Evolutionary conservation across 2,329 filamentous ascomycete species (phyloP).

Genomic region (Thielaviopsis punctulata): DNA sequence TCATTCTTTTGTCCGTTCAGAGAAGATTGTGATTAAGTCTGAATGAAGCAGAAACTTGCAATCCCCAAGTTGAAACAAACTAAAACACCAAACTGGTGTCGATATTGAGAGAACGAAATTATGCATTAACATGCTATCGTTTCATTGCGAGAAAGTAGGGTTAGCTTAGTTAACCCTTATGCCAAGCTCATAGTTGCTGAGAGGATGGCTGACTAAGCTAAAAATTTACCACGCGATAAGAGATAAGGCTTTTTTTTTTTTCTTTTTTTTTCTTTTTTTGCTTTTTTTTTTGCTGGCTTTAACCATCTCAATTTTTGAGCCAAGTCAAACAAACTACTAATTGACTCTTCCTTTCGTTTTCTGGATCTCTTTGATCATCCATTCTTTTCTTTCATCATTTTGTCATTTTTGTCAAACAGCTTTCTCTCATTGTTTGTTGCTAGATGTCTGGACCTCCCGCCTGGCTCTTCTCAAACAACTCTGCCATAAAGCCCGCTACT

Average conservation of each 20-base stretch:
- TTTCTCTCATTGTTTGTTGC: neutral
- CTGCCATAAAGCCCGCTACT: slow-evolving; percentile 14
- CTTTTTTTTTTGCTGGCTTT: neutral
- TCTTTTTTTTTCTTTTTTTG: neutral
- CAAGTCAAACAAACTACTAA: neutral
- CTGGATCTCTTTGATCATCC: neutral
- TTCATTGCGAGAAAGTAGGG: too few species aligned
- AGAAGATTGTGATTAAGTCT: too few species aligned
- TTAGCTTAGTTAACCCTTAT: too few species aligned
- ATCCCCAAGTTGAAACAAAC: too few species aligned
- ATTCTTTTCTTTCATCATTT: neutral
- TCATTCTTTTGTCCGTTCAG: too few species aligned
- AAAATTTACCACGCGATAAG: neutral
- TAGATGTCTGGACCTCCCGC: slow-evolving; percentile 18
- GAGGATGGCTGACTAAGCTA: too few species aligned
- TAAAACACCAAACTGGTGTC: too few species aligned
- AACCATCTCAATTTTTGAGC: neutral
- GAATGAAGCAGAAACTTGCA: too few species aligned
- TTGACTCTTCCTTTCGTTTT: neutral
- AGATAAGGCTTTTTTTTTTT: slow-evolving; percentile 1
- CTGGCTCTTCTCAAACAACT: slow-evolving; percentile 29
- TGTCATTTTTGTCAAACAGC: neutral
- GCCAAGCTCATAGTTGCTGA: neutral
- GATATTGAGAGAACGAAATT: too few species aligned
- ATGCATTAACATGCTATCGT: too few species aligned